Conservation (phyloP, 257 asterid genomes). For the Penstemon barbatus region DNA sequence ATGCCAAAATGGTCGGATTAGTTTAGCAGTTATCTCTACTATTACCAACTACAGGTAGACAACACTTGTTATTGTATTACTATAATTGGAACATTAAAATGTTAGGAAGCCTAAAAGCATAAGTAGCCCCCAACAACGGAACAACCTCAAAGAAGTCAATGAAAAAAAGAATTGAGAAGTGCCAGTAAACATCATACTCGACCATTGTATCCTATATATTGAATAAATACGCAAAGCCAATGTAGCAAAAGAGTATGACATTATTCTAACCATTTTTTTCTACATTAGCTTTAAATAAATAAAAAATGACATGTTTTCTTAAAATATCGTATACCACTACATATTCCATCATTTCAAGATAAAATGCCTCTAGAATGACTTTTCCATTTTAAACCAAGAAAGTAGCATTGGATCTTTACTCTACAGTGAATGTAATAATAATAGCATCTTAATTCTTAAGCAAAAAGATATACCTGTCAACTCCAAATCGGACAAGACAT, state of each 20-base stretch:
- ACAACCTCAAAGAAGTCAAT: conserved; percentile 23
- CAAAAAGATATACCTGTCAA: conserved; percentile 63
- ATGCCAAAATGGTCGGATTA: conserved; percentile 29
- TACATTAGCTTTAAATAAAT: not conserved
- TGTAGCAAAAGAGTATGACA: not conserved
- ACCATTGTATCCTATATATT: conserved; percentile 19
- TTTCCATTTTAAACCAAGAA: conserved; percentile 20
- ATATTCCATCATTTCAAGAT: conserved; percentile 17
- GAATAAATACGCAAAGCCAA: conserved; percentile 6
- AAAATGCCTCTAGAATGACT: conserved; percentile 6
- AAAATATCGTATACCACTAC: conserved; percentile 4
- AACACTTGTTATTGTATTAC: not conserved
- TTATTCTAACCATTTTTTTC: not conserved
- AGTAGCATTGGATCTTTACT: not conserved
- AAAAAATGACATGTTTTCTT: conserved; percentile 7
- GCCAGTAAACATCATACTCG: not conserved
- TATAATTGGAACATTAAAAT: not conserved
- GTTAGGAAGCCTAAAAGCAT: conserved; percentile 1
- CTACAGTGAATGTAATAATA: conserved; percentile 9
- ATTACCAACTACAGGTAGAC: not conserved
- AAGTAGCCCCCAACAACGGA: not conserved
- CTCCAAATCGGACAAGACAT: conserved; percentile 87
- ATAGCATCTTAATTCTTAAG: conserved; percentile 15
- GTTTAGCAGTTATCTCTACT: conserved; percentile 16
- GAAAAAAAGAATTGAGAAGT: conserved; percentile 10